Evolutionary conservation across 2,329 filamentous ascomycete species (phyloP).

Genomic region (Alternaria infectoria): DNA sequence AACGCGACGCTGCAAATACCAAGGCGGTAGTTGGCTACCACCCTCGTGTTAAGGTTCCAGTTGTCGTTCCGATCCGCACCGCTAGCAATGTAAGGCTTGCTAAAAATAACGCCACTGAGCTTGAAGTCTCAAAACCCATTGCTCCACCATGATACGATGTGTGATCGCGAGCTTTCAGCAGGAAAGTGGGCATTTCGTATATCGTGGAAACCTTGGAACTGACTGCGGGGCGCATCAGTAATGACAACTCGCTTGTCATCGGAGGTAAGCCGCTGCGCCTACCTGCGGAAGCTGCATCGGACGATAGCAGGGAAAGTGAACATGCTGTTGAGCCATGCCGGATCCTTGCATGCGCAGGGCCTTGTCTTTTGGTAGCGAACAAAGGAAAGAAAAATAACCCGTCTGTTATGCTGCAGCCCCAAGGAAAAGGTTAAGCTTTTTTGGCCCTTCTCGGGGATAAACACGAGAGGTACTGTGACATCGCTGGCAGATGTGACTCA

Average conservation of each 20-base stretch:
- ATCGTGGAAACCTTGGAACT: neutral
- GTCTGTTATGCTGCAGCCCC: neutral
- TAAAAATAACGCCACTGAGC: neutral
- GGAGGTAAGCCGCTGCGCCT: neutral
- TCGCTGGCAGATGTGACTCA: neutral
- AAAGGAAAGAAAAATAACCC: neutral
- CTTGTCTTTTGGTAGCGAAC: slow-evolving; percentile 5
- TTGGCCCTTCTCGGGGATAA: neutral
- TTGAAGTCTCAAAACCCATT: neutral
- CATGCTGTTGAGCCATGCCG: neutral
- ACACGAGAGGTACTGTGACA: neutral
- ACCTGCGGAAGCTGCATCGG: neutral
- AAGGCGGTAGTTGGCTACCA: slow-evolving; percentile 1
- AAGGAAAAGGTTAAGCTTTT: neutral
- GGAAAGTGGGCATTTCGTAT: neutral
- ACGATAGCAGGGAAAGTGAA: neutral
- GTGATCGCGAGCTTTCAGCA: neutral
- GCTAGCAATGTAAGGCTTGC: neutral
- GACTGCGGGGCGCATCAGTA: neutral
- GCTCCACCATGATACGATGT: neutral
- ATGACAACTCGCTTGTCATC: neutral
- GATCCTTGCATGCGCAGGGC: neutral
- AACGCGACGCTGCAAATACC: neutral
- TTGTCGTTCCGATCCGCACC: slow-evolving; percentile 7
- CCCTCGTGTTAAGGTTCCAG: neutral